Base-by-base conservation (phyloP, 2,329 filamentous ascomycete genomes). In the Trichoderma endophyticum region DNA sequence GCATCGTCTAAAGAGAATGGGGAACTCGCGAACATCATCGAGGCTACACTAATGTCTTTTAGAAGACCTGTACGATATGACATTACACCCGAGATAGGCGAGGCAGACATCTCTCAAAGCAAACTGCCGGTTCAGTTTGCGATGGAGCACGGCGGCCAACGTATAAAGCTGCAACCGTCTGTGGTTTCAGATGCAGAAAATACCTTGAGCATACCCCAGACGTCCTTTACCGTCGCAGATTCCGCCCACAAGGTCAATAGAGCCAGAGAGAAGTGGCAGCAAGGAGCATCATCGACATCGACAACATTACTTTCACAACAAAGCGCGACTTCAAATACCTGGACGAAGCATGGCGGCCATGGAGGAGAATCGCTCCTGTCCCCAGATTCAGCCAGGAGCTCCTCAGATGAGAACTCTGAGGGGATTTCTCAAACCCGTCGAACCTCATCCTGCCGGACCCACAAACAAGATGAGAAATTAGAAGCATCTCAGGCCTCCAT, bases 201-300 rank as follows among this genome's bases (percentile, higher is more conserved):
- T 1, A 83, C 80, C 0, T 77, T 82, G 56, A 81, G 75, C 71
- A 26, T 79, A 28, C 80, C 81, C 6, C 75, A 73, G 43, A 78
- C 80, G 12, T 77, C 78, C 2, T 81, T 81, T 36, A 72, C 80
- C 7, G 75, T 72, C 14, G 70, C 77, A 8, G 75, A 75, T 36
- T 68, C 73, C 9, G 68, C 63, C 1, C 75, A 79, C 62, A 74
- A 75, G 48, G 75, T 76, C 30, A 70, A 76, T 4, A 70, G 73
- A 26, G 77, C 75, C 2, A 79, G 71, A 65, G 71, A 73, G 32
- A 75, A 74, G 12, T 72, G 73, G 18, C 32, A 34, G 24, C 62
- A 67, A 14, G 74, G 73, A 30, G 63, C 73, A 2, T 73, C 77
- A 14, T 73, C 77, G 11, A 73, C 75, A 6, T 78, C 71, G 36